Base-by-base conservation (phyloP, 345 rosid genomes). In the Citropsis articulata region DNA sequence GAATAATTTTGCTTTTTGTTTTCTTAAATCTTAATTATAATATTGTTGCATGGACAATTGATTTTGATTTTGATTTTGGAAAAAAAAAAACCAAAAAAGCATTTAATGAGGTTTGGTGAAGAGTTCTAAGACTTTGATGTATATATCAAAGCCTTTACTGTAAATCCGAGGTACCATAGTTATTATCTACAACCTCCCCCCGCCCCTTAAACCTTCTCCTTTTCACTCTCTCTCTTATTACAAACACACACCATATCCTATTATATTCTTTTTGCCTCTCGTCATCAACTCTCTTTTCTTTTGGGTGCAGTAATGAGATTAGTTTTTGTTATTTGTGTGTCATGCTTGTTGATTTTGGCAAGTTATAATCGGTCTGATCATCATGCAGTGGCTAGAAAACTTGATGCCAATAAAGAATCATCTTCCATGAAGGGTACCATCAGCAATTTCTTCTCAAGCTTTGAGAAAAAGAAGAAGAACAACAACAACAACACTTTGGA, bases 91-190 rank as follows among this genome's bases (percentile, higher is more conserved):
- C n/a, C n/a, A n/a, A n/a, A 18, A 13, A 42, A 28, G 78, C 78
- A 80, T 69, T 80, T 48, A 84, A 81, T 84, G 66, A 59, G 65
- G 80, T 72, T 84, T 67, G 86, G 77, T 84, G 82, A 78, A 75
- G 66, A 57, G 79, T 81, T 75, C 65, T 30, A 36, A 78, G 78
- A 84, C 42, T 76, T 70, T 70, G 79, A 82, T 78, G 62, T 70
- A 65, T 75, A 55, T 78, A 65, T 75, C 79, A 64, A 69, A 64
- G 31, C 31, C 78, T 30, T 63, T 74, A 57, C 74, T 40, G 65
- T 77, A 71, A 68, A 75, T 79, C 77, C 82, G 65, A 79, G 69
- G 81, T 67, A 62, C 78, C 82, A 2, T 61, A 82, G 38, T 75
- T 65, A 79, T 53, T 76, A 72, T 74, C 77, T 69, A n/a, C 66